These are phyloP conservation scores for Fomitopsis pulvina DNA, from an alignment of 768 basidiomycete species.

Conservation along the genomic window DNA sequence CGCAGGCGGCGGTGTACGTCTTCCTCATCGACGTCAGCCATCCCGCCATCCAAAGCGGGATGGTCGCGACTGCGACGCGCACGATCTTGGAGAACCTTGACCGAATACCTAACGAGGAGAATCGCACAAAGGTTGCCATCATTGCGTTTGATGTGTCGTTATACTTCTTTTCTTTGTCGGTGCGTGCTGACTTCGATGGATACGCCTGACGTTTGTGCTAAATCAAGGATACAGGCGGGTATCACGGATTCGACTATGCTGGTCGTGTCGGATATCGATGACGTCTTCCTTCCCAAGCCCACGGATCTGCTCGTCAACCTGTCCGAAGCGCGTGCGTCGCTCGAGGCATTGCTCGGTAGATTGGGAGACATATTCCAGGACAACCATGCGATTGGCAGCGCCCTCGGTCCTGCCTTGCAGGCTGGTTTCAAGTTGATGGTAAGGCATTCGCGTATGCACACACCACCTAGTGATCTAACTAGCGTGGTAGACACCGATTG, in stretches of 20 bases:
- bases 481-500: constrained; percentile 66
- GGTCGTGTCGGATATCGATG: constrained; percentile 94
- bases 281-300: constrained; percentile 96
- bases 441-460: constrained; percentile 11
- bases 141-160: constrained; percentile 88
- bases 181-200: constrained; percentile 25
- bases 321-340: constrained; percentile 68
- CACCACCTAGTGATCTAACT: not conserved
- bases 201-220: not conserved
- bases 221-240: constrained; percentile 41
- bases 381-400: constrained; percentile 88
- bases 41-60: constrained; percentile 86
- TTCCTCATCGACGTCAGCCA: constrained; percentile 98
- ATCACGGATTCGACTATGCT: constrained; percentile 85
- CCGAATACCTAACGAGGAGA: constrained; percentile 91
- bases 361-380: constrained; percentile 98
- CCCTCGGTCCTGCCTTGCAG: constrained; percentile 90
- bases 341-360: constrained; percentile 77
- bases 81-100: constrained; percentile 95
- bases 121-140: constrained; percentile 86
- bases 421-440: constrained; percentile 96
- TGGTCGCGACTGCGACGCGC: constrained; percentile 97
- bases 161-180: constrained; percentile 95
- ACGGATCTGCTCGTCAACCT: constrained; percentile 95
- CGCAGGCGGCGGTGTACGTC: constrained; percentile 94